Conservation (phyloP, 768 basidiomycete species). For the Leccinum boreale region DNA sequence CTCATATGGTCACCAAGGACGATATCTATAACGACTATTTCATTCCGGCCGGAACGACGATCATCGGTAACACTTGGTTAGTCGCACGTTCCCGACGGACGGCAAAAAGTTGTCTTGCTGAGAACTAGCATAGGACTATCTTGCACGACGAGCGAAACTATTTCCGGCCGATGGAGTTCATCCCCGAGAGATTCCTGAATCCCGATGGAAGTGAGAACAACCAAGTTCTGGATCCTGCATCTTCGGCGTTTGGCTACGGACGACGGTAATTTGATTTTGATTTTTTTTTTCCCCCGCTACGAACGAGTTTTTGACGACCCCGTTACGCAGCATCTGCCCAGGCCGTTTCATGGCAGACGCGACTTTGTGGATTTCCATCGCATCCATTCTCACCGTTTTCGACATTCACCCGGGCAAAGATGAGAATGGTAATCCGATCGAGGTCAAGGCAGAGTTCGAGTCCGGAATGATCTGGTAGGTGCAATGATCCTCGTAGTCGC, state of each 20-base stretch:
- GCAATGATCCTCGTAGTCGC: neutral
- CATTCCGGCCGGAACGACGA: constrained; percentile 40
- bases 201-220: constrained; percentile 36
- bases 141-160: constrained; percentile 37
- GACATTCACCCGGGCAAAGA: constrained; percentile 23
- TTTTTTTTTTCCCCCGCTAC: neutral
- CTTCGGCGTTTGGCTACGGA: constrained; percentile 36
- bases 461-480: constrained; percentile 32
- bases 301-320: neutral
- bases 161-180: constrained; percentile 32
- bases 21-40: constrained; percentile 31
- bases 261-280: constrained; percentile 21
- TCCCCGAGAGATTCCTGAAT: constrained; percentile 38
- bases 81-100: neutral
- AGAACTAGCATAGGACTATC: constrained; percentile 32
- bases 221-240: constrained; percentile 28
- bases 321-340: constrained; percentile 35
- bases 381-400: constrained; percentile 29
- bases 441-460: constrained; percentile 23
- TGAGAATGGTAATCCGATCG: constrained; percentile 12
- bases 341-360: constrained; percentile 44
- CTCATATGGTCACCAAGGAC: constrained; percentile 32
- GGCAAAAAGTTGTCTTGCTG: neutral
- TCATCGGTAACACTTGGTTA: constrained; percentile 61
- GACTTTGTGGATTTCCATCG: constrained; percentile 35